phyloP scores from a whole-genome alignment of 1,284 basidiomycete species.

The Sparassis latifolia region DNA sequence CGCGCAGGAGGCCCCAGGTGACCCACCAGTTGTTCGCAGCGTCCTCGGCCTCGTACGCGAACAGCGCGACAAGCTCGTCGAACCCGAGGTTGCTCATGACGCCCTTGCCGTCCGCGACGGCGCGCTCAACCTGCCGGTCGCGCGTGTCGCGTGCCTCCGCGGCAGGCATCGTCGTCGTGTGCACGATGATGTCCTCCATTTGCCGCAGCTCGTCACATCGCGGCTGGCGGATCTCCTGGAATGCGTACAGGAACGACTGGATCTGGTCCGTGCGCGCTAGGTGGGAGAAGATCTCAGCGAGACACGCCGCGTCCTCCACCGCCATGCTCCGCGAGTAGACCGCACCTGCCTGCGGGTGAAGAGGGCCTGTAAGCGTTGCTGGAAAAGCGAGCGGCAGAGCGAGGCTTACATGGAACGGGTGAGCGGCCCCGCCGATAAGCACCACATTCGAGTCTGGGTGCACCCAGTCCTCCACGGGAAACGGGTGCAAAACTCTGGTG shows the following conservation, averaged over 20 bases:
- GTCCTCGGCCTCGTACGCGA: conserved; percentile 32
- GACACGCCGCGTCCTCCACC: conserved; percentile 49
- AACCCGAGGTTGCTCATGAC: conserved; percentile 16
- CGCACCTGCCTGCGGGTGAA: conserved; percentile 19
- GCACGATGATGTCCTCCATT: conserved; percentile 14
- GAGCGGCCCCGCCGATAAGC: too few relatives aligned
- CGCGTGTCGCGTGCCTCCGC: conserved; percentile 35
- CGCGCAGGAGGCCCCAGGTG: conserved; percentile 28
- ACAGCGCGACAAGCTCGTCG: conserved; percentile 24
- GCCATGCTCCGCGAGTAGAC: conserved; percentile 34
- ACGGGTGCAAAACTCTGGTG: too few relatives aligned
- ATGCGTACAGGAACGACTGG: conserved; percentile 40
- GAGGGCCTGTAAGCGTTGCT: too few relatives aligned
- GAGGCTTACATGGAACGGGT: too few relatives aligned
- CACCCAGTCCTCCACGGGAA: too few relatives aligned
- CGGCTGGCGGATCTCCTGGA: conserved; percentile 39
- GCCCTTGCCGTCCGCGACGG: conserved; percentile 23
- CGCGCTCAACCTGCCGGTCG: conserved; percentile 30
- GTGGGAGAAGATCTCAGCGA: conserved; percentile 54
- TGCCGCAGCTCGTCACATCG: conserved; percentile 13
- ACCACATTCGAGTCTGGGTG: too few relatives aligned
- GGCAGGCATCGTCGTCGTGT: conserved; percentile 13
- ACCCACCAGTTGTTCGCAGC: conserved; percentile 35
- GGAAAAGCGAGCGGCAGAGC: too few relatives aligned
- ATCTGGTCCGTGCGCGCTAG: conserved; percentile 45